Evolutionary conservation across 202 grass and related monocot genomes (phyloP).

Genomic region (Eragrostis tef): DNA sequence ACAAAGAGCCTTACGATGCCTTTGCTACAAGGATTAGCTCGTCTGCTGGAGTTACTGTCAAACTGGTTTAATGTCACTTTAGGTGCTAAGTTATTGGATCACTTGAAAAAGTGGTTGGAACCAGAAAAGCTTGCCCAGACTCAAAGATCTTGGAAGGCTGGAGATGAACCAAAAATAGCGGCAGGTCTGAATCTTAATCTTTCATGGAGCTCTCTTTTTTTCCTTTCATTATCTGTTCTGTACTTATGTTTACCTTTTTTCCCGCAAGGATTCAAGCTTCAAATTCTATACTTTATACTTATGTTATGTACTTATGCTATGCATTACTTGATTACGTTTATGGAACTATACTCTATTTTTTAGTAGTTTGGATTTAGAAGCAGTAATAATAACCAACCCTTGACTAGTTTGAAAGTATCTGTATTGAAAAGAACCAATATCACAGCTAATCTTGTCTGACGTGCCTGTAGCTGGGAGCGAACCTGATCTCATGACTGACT

Average conservation of each 20-base stretch:
- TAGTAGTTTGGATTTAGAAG: slow-evolving; percentile 14
- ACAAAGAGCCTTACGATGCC: slow-evolving; percentile 96
- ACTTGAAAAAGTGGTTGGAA: slow-evolving; percentile 97
- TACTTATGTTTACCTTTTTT: background rate
- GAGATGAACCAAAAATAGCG: slow-evolving; percentile 96
- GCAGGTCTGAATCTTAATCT: slow-evolving; percentile 69
- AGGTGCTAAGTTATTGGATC: slow-evolving; percentile 95
- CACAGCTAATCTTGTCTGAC: slow-evolving; percentile 8
- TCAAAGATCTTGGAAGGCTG: slow-evolving; percentile 94
- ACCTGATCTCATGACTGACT: slow-evolving; percentile 40
- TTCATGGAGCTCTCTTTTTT: background rate
- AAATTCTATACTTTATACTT: too few species aligned
- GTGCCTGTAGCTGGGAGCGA: slow-evolving; percentile 8
- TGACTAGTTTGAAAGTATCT: slow-evolving; percentile 1
- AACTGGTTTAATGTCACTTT: slow-evolving; percentile 98
- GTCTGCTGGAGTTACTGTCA: slow-evolving; percentile 87
- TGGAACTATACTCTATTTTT: slow-evolving; percentile 3
- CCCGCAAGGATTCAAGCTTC: background rate
- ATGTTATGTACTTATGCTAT: too few species aligned
- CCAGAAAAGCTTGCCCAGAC: slow-evolving; percentile 93
- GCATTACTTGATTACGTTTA: slow-evolving; percentile 7
- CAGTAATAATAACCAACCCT: background rate
- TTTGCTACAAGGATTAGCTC: slow-evolving; percentile 91
- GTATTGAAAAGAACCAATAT: background rate
- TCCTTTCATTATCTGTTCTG: background rate